These are phyloP conservation scores for Lojkania enalia DNA, from an alignment of 2,329 filamentous ascomycete species.

Conservation along the genomic window DNA sequence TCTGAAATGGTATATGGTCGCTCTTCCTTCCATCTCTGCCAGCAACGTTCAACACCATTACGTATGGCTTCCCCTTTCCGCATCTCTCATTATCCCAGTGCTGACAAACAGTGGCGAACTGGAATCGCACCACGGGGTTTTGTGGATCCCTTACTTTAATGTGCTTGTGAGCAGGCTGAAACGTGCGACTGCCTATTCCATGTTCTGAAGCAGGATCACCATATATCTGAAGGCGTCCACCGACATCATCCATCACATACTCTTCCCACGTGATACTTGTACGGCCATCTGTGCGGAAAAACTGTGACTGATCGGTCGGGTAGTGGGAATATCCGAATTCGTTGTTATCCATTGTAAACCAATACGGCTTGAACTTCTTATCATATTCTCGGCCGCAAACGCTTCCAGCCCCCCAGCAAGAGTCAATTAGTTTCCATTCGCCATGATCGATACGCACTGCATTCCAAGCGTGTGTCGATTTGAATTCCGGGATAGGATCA, in stretches of 20 bases:
- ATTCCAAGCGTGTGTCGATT: constrained; percentile 85
- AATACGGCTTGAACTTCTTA: constrained; percentile 66
- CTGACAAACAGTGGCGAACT: constrained; percentile 75
- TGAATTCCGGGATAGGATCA: constrained; percentile 65
- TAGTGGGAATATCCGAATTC: constrained; percentile 82
- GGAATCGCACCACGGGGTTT: constrained; percentile 66
- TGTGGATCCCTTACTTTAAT: constrained; percentile 62
- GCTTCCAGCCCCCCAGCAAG: constrained; percentile 89
- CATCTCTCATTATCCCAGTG: constrained; percentile 79
- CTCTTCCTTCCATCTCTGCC: constrained; percentile 67
- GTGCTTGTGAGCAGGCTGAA: constrained; percentile 63
- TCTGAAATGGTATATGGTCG: constrained; percentile 68
- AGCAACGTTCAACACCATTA: constrained; percentile 69
- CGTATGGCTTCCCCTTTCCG: constrained; percentile 66
- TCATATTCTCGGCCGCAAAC: constrained; percentile 65
- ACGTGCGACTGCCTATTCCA: constrained; percentile 58
- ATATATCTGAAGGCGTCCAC: constrained; percentile 53
- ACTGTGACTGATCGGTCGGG: constrained; percentile 67
- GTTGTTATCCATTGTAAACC: constrained; percentile 70
- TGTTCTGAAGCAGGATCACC: constrained; percentile 46
- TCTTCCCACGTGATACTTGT: constrained; percentile 72
- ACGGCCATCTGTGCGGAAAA: constrained; percentile 75
- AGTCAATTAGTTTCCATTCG: constrained; percentile 87
- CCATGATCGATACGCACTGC: constrained; percentile 84
- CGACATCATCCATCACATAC: constrained; percentile 67